A percentile compares a stretch with the other conserved stretches of the same genome.
These are phyloP conservation scores for Lotmaria passim DNA, from an alignment of 208 protist genomes.

Conservation along the genomic window DNA sequence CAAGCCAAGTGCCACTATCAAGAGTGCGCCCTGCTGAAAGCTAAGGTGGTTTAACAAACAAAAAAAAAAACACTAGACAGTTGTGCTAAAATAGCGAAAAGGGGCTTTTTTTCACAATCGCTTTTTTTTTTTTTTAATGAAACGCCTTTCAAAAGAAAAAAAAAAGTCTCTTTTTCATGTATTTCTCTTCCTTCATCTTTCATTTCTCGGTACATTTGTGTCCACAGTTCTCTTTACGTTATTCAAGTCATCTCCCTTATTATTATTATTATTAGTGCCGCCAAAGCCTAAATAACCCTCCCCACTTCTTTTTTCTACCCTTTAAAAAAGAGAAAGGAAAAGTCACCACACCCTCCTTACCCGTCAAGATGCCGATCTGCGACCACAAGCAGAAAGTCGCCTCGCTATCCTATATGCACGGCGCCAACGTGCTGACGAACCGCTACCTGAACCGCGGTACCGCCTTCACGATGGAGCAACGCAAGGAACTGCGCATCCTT, in stretches of 20 bases:
- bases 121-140: no score
- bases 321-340: neutral
- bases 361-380: neutral
- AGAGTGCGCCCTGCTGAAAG: no score
- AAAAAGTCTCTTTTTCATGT: no score
- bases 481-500: constrained; percentile 66
- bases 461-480: constrained; percentile 82
- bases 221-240: neutral
- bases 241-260: constrained; percentile 19
- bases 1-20: no score
- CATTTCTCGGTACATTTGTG: no score
- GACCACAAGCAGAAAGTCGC: constrained; percentile 18
- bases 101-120: no score
- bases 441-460: constrained; percentile 83
- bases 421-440: constrained; percentile 61
- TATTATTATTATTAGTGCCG: constrained; percentile 16
- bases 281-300: neutral
- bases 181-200: neutral
- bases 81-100: no score
- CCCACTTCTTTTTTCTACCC: neutral
- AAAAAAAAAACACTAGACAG: no score
- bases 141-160: no score
- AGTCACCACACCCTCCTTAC: no score
- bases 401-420: constrained; percentile 32
- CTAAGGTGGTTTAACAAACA: no score